phyloP scores from a whole-genome alignment of 345 rosid genomes.

The Brassica carinata region DNA sequence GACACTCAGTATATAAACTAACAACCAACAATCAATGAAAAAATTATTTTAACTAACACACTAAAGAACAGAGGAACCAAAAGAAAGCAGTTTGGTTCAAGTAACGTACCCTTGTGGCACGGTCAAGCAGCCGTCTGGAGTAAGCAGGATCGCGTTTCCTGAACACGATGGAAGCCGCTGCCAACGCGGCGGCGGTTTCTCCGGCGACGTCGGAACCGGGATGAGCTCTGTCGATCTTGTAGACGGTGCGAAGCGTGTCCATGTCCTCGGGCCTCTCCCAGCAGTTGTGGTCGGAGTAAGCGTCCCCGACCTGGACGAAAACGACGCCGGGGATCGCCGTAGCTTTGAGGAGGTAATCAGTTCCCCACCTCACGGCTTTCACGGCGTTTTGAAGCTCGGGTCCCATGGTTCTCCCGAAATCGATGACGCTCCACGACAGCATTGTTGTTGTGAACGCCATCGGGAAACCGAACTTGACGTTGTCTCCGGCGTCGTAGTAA shows the following conservation, averaged over 20 bases:
- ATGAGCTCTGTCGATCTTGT: constrained; percentile 67
- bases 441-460: constrained; percentile 94
- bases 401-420: constrained; percentile 85
- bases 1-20: neutral
- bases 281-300: constrained; percentile 84
- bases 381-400: constrained; percentile 69
- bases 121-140: constrained; percentile 67
- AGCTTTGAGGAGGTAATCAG: constrained; percentile 83
- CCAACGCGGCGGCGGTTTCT: constrained; percentile 95
- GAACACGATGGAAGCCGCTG: constrained; percentile 95
- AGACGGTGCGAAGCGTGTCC: constrained; percentile 84
- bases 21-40: neutral
- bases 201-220: constrained; percentile 99
- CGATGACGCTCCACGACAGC: constrained; percentile 91
- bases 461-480: constrained; percentile 91
- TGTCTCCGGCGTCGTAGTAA: constrained; percentile 98
- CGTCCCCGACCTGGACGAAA: constrained; percentile 81
- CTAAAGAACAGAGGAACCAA: neutral
- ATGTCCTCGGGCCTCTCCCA: constrained; percentile 99
- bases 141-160: constrained; percentile 80
- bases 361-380: constrained; percentile 77
- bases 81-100: neutral
- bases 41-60: neutral
- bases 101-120: constrained; percentile 72
- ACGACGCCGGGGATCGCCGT: constrained; percentile 68